Evolutionary conservation across 192 early-diverging fungal genomes (phyloP).

Genomic region (Coemansia sp.): DNA sequence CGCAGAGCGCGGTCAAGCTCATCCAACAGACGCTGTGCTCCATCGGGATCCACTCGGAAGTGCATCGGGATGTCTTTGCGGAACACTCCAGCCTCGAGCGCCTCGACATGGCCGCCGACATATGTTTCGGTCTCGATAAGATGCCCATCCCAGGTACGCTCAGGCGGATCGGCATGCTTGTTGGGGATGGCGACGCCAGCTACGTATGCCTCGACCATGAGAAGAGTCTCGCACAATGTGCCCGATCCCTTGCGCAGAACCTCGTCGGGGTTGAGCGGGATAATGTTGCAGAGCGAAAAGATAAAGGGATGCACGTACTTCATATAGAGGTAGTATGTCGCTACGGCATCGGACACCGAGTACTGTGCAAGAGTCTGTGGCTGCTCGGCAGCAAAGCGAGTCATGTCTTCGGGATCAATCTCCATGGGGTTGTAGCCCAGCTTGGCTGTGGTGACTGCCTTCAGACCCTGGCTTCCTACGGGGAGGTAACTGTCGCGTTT

Average conservation of each 20-base stretch:
- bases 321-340: conserved; percentile 99
- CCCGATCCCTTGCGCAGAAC: conserved; percentile 94
- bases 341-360: conserved; percentile 98
- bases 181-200: conserved; percentile 95
- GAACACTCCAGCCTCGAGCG: conserved; percentile 97
- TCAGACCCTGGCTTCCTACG: conserved; percentile 93
- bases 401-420: conserved; percentile 99
- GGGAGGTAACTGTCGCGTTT: conserved; percentile 98
- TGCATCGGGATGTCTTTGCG: conserved; percentile 86
- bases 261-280: conserved; percentile 96
- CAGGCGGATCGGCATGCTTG: conserved; percentile 81
- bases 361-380: conserved; percentile 96
- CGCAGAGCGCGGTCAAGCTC: conserved; percentile 86
- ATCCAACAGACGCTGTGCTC: conserved; percentile 80
- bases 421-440: conserved; percentile 98
- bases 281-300: conserved; percentile 99
- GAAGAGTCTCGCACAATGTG: conserved; percentile 90
- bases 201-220: conserved; percentile 94
- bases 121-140: conserved; percentile 93
- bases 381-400: conserved; percentile 82
- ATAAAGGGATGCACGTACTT: conserved; percentile 99
- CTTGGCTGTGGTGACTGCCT: conserved; percentile 94
- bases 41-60: conserved; percentile 74
- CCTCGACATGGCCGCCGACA: conserved; percentile 98
- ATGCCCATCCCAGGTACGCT: conserved; percentile 84